phyloP scores from a whole-genome alignment of 805 yeast genomes.

The Saccharomycopsis sp. region DNA sequence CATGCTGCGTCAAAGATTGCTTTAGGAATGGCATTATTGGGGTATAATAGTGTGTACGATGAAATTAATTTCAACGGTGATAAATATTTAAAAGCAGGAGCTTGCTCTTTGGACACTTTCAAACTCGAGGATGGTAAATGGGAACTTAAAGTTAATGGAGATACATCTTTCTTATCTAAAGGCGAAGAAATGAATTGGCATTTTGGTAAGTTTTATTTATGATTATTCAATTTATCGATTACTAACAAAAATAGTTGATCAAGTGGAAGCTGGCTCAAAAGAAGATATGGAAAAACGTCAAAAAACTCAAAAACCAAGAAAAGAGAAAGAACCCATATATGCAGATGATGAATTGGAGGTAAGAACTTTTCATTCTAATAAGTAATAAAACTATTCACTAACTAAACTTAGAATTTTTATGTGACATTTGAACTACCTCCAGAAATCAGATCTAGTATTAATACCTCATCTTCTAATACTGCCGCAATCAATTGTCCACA shows the following conservation, averaged over 20 bases:
- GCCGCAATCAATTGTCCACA: not conserved
- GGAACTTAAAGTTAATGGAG: conserved; percentile 61
- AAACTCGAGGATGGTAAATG: conserved; percentile 35
- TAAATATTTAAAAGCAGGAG: conserved; percentile 59
- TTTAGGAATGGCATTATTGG: conserved; percentile 65
- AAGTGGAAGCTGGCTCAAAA: conserved; percentile 82
- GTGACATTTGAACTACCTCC: conserved; percentile 12
- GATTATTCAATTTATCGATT: no score
- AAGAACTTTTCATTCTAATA: no score
- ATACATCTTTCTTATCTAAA: conserved; percentile 51
- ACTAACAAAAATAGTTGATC: no score
- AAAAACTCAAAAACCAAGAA: no score
- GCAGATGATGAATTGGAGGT: no score
- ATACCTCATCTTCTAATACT: no score
- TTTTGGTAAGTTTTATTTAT: no score
- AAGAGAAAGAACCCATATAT: no score
- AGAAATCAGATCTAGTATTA: not conserved
- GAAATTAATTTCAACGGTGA: conserved; percentile 34
- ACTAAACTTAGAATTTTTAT: conserved; percentile 13
- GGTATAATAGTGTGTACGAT: conserved; percentile 40
- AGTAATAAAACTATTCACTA: no score
- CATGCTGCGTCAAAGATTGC: conserved; percentile 94
- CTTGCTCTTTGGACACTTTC: conserved; percentile 74
- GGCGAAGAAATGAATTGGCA: conserved; percentile 97
- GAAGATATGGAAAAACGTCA: no score